phyloP scores from a whole-genome alignment of 2,329 filamentous ascomycete genomes.

The Fusarium multiceps region DNA sequence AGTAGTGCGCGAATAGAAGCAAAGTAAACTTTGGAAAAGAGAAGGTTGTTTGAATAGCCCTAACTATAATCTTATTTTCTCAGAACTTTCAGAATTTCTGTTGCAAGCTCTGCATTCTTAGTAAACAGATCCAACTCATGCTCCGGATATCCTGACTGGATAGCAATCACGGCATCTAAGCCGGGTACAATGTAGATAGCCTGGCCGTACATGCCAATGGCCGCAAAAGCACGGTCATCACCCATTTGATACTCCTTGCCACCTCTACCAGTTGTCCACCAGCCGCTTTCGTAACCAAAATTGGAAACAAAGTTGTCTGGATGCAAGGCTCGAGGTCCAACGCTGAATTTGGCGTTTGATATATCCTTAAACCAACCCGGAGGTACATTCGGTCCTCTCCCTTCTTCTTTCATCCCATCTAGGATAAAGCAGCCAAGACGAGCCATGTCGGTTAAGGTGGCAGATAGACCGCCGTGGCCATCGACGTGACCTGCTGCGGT shows the following conservation, averaged over 20 bases:
- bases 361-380: slow-evolving; percentile 24
- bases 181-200: slow-evolving; percentile 26
- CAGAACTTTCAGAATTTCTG: slow-evolving; percentile 18
- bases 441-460: slow-evolving; percentile 26
- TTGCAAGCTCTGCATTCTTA: slow-evolving; percentile 24
- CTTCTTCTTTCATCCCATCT: slow-evolving; percentile 10
- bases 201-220: slow-evolving; percentile 34
- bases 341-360: slow-evolving; percentile 21
- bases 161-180: slow-evolving; percentile 14
- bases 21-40: not conserved
- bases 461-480: slow-evolving; percentile 27
- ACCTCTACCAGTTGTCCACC: slow-evolving; percentile 31
- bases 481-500: slow-evolving; percentile 32
- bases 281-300: slow-evolving; percentile 33
- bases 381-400: slow-evolving; percentile 11
- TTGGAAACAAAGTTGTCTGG: slow-evolving; percentile 26
- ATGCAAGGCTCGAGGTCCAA: slow-evolving; percentile 16
- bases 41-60: not conserved
- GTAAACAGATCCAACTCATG: slow-evolving; percentile 30
- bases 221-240: slow-evolving; percentile 24
- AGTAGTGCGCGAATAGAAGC: too few species aligned
- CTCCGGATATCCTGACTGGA: slow-evolving; percentile 36
- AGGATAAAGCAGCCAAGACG: slow-evolving; percentile 32
- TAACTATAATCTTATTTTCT: not conserved
- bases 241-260: slow-evolving; percentile 7